Conservation (phyloP, 1,284 basidiomycete genomes). For the Ustilago curta region DNA sequence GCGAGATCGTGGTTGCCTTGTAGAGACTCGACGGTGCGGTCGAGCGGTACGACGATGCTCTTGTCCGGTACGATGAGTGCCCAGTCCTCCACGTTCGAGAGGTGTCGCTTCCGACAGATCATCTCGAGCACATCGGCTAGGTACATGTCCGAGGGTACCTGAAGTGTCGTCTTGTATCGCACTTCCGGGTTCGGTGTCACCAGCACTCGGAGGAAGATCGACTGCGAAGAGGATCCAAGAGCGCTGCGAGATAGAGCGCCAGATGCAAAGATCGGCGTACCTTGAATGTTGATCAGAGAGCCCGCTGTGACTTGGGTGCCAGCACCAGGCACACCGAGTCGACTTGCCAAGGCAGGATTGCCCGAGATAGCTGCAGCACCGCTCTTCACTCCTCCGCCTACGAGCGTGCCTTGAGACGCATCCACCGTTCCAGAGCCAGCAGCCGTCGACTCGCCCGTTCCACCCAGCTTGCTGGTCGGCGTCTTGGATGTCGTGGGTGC, state of each 20-base stretch:
- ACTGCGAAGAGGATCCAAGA: constrained; percentile 43
- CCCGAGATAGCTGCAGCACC: constrained; percentile 26
- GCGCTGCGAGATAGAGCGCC: constrained; percentile 51
- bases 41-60: constrained; percentile 85
- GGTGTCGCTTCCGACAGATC: constrained; percentile 63
- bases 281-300: constrained; percentile 52
- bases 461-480: constrained; percentile 6
- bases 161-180: constrained; percentile 68
- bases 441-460: constrained; percentile 21
- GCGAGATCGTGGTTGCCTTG: constrained; percentile 87
- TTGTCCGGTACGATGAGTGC: constrained; percentile 63
- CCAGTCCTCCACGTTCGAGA: constrained; percentile 62
- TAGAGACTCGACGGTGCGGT: constrained; percentile 92
- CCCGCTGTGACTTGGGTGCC: constrained; percentile 31
- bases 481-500: constrained; percentile 23
- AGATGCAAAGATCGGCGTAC: constrained; percentile 60
- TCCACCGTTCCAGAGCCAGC: constrained; percentile 22
- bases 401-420: constrained; percentile 29
- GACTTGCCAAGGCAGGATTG: constrained; percentile 35
- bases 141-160: constrained; percentile 83
- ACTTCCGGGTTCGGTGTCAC: constrained; percentile 62
- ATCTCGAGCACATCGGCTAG: constrained; percentile 91
- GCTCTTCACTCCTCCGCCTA: constrained; percentile 21
- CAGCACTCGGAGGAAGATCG: constrained; percentile 61
- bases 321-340: constrained; percentile 30